Evolutionary conservation across 768 basidiomycete species (phyloP), one percentile per base, ranked within the genome.

Genomic region (Suillus bovinus): DNA sequence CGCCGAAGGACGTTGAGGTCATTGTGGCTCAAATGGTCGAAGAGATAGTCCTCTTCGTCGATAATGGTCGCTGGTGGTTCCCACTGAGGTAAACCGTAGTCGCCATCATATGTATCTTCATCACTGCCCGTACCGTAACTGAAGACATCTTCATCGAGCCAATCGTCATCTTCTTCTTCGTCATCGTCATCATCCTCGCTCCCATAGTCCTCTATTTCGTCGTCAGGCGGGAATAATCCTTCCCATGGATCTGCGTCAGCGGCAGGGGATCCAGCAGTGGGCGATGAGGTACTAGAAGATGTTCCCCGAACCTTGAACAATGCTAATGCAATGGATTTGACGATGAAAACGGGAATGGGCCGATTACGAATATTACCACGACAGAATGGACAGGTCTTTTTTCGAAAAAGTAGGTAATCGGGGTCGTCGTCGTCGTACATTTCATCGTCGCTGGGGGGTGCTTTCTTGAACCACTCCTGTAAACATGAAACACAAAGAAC

Each of bases 381-480:
- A 70, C 90, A 92, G 61, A 84, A 86, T 1, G 90, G 90, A 67
- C 90, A 92, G 1, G 86, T 84, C 71, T 92, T 92, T 27, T 81
- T 77, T 29, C 89, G 84, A 63, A 78, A 78, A 33, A 89, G 70
- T 31, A 88, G 72, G 65, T 84, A 83, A 49, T 76, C 72, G 10
- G 77, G 73, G 47, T 76, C 74, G 38, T 71, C 71, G 47, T 79
- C 78, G 50, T 80, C 74, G 58, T 73, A 62, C 78, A 82, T 82
- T 20, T 81, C 81, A 41, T 79, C 77, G 31, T 80, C 80, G 20
- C 69, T 63, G 0, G 78, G 74, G 4, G 89, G 89, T 4, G 89
- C 88, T 58, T 84, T 82, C 62, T 84, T 82, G 75, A 92, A 92
- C 90, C 90, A 92, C 66, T 87, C 85, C 72, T 89, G 87, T 10